Percentiles rank a stretch among this genome's conserved stretches.
Evolutionary conservation across 1,284 basidiomycete genomes (phyloP).

Genomic region (Paramarasmius palmivorus): DNA sequence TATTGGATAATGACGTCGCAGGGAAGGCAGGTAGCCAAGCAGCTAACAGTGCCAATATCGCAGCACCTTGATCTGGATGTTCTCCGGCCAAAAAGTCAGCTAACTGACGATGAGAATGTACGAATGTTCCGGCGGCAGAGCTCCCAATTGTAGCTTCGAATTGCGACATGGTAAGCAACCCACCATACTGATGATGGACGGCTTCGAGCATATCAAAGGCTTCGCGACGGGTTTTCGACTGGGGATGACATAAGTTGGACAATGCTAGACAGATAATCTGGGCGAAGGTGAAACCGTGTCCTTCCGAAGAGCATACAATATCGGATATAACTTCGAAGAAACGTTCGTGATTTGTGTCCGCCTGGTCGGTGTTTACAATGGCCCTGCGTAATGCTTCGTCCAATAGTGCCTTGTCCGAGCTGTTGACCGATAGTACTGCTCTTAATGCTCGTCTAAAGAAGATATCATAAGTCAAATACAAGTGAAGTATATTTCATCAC

Average conservation of each 20-base stretch:
- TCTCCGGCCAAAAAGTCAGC: conserved; percentile 81
- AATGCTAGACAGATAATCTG: conserved; percentile 84
- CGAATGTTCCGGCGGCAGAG: conserved; percentile 74
- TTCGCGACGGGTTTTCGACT: conserved; percentile 65
- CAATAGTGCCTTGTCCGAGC: conserved; percentile 61
- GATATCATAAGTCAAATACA: conserved; percentile 17
- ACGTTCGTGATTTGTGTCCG: conserved; percentile 55
- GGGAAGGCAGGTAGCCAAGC: conserved; percentile 73
- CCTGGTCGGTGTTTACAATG: conserved; percentile 60
- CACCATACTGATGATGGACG: conserved; percentile 63
- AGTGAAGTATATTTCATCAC: background rate
- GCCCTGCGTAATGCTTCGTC: conserved; percentile 74
- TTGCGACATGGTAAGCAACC: conserved; percentile 64
- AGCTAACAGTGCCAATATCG: conserved; percentile 75
- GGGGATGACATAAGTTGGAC: conserved; percentile 83
- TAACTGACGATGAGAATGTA: conserved; percentile 78
- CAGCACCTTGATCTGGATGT: conserved; percentile 70
- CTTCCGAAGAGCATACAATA: conserved; percentile 61
- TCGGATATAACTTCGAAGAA: conserved; percentile 85
- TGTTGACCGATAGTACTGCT: conserved; percentile 67
- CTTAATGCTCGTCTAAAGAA: conserved; percentile 72
- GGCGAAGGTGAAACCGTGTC: conserved; percentile 67
- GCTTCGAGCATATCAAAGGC: conserved; percentile 82
- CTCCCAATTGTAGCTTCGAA: conserved; percentile 81
- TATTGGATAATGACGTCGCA: conserved; percentile 45